Evolutionary conservation across 2,329 filamentous ascomycete genomes (phyloP), one percentile per base, ranked within the genome.

Genomic region (Tolypocladium ophioglossoides): DNA sequence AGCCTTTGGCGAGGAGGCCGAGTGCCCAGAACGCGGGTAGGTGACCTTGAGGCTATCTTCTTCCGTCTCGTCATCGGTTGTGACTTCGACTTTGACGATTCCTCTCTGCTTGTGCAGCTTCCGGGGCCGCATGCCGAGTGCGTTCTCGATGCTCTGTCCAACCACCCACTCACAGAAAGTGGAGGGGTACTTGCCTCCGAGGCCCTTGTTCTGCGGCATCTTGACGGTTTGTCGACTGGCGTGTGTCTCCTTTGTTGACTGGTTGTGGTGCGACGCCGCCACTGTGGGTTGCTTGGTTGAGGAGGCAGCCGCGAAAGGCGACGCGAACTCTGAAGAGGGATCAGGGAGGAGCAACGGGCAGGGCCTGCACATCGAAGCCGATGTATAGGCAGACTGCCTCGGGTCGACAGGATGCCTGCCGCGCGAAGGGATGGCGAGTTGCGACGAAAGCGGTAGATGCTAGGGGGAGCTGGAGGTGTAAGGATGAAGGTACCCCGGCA

Each of bases 31-130:
- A 52, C 76, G 73, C 1, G 78, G 77, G 52, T 78, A 77, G 1
- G 74, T 77, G 39, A 82, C 63, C 20, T 65, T 70, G 52, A 80
- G 63, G 3, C 70, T 74, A 52, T 82, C 78, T 30, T 72, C 68
- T 9, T 74, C 72, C n/a, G 70, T 72, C 54, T 78, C 76, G 46
- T 80, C 77, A 56, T 82, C 77, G 12, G 78, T 79, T 16, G 71
- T 68, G 2, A 78, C 62, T 52, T 75, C 69, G 35, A 78, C 61
- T 24, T 62, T 70, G 54, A 76, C 61, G 12, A 73, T 63, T 20
- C 67, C 66, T 49, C 66, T 61, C 40, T 57, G 59, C 52, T 54
- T 64, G 22, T 52, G 61, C 39, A 57, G 54, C 24, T 64, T 64
- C 49, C 61, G 62, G 12, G 63, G 61, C 5, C 61, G 53, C 6